These are phyloP conservation scores for Eimeria sp. DNA, from an alignment of 169 alveolate species.

Conservation along the genomic window DNA sequence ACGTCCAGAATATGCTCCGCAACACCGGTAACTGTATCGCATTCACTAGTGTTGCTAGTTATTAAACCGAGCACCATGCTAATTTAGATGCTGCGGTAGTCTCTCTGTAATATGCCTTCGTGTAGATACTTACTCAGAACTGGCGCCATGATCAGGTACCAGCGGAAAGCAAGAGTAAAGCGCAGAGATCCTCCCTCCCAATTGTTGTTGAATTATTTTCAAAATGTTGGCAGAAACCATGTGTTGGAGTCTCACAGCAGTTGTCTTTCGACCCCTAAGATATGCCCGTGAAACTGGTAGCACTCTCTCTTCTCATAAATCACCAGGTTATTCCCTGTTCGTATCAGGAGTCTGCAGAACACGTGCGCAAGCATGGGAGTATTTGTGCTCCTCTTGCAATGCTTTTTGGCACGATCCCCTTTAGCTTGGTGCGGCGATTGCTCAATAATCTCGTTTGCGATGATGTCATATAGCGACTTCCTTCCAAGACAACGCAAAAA, in stretches of 20 bases:
- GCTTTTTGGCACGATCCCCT: background rate
- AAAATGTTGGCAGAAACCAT: background rate
- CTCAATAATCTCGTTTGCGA: background rate
- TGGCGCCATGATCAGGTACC: constrained; percentile 34
- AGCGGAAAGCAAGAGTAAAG: background rate
- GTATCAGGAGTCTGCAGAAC: background rate
- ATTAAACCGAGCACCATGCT: background rate
- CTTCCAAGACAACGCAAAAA: background rate
- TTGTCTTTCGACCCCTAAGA: background rate
- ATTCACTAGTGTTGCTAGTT: background rate
- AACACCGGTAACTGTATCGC: constrained; percentile 71
- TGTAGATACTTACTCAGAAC: background rate
- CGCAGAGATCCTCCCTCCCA: background rate
- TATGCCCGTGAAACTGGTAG: background rate
- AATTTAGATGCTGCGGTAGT: background rate
- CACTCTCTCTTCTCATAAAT: background rate
- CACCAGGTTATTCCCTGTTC: background rate
- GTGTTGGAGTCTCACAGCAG: background rate
- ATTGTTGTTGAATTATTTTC: background rate
- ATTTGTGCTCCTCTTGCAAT: background rate
- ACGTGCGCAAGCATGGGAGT: background rate
- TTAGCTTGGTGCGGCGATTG: background rate
- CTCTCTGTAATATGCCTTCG: background rate
- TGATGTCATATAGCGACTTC: background rate
- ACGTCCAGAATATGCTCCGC: constrained; percentile 85